A percentile compares a stretch with the other conserved stretches of the same genome.
These are phyloP conservation scores for Sporothrix humicola DNA, from an alignment of 2,329 filamentous ascomycete species.

Conservation along the genomic window DNA sequence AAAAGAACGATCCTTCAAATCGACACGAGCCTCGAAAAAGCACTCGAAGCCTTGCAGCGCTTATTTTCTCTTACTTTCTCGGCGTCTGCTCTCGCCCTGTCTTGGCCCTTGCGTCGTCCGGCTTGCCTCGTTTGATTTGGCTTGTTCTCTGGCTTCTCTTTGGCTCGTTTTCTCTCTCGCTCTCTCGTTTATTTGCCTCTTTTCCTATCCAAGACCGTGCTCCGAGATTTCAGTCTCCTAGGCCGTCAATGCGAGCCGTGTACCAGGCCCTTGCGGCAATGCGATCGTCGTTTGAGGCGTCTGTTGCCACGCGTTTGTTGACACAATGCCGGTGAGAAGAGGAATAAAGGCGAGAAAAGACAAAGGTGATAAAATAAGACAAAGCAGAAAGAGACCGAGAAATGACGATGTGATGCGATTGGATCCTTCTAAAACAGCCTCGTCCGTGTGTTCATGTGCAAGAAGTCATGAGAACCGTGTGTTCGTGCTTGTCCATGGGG, in stretches of 20 bases:
- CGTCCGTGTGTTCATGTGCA: slow-evolving; percentile 9
- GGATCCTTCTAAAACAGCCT: slow-evolving; percentile 1
- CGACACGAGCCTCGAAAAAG: not conserved
- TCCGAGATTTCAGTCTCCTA: not conserved
- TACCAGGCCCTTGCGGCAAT: not conserved
- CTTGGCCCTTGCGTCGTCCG: no score
- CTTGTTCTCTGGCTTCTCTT: no score
- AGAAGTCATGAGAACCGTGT: not conserved
- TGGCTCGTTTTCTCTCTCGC: not conserved
- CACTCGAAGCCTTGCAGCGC: not conserved
- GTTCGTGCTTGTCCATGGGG: not conserved
- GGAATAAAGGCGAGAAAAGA: not conserved
- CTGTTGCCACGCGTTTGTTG: slow-evolving; percentile 10
- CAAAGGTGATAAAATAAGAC: not conserved
- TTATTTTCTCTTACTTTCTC: no score
- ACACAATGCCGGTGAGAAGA: not conserved
- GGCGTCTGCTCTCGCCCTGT: no score
- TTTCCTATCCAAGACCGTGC: slow-evolving; percentile 3
- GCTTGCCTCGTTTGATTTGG: no score
- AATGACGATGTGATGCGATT: slow-evolving; percentile 9
- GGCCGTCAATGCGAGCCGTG: slow-evolving; percentile 11
- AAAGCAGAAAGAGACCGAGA: not conserved
- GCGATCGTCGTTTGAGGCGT: not conserved
- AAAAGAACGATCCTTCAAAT: not conserved
- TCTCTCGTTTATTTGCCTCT: not conserved